phyloP scores from a whole-genome alignment of 2,329 filamentous ascomycete genomes.

The Aspergillus ochraceus region DNA sequence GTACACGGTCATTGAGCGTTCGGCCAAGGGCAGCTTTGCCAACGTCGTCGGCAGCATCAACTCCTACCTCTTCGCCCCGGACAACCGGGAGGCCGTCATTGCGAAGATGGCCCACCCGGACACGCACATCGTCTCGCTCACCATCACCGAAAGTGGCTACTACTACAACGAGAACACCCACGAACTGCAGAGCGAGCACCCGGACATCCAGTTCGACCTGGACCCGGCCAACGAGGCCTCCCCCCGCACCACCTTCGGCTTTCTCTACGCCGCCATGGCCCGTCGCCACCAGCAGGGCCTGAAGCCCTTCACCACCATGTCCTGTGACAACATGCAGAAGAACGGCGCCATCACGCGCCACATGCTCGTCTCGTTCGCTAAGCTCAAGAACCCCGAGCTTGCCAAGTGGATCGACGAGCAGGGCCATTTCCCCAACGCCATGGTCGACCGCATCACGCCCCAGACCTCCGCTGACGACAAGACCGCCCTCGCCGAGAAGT shows the following conservation, averaged over 20 bases:
- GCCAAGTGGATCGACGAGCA: conserved; percentile 52
- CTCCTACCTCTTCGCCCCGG: conserved; percentile 54
- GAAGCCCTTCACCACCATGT: conserved; percentile 56
- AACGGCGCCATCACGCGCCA: conserved; percentile 55
- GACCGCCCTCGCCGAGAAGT: conserved; percentile 43
- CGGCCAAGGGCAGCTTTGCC: conserved; percentile 50
- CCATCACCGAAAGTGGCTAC: conserved; percentile 59
- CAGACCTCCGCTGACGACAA: conserved; percentile 51
- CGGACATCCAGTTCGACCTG: conserved; percentile 53
- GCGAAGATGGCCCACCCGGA: conserved; percentile 57
- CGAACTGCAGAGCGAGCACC: conserved; percentile 50
- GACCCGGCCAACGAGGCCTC: conserved; percentile 41
- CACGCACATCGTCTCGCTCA: conserved; percentile 56
- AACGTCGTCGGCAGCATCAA: conserved; percentile 55
- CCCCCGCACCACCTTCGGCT: conserved; percentile 54
- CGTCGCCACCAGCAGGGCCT: conserved; percentile 49
- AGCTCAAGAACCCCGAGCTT: conserved; percentile 48
- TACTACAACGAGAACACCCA: conserved; percentile 61
- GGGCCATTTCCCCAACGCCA: conserved; percentile 55
- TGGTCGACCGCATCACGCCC: conserved; percentile 59
- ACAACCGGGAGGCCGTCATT: conserved; percentile 53
- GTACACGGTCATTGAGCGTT: conserved; percentile 58
- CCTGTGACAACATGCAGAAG: conserved; percentile 60
- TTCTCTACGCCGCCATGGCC: conserved; percentile 53
- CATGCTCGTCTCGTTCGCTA: conserved; percentile 55